Base-by-base conservation (phyloP, 768 basidiomycete species). In the Hortiboletus campestris region DNA sequence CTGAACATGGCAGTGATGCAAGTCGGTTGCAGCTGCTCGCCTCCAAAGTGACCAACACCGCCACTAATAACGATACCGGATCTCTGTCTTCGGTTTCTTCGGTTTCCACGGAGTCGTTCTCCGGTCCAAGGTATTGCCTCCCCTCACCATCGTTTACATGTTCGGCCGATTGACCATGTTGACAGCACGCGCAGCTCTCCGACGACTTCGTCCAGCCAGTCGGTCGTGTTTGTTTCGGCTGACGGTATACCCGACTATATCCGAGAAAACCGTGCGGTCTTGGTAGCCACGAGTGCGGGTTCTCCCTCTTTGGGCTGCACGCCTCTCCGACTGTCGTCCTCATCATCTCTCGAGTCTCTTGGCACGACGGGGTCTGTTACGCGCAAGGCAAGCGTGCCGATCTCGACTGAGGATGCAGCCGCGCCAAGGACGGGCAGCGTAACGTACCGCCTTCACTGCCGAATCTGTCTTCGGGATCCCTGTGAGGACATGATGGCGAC, bases 401-500 rank as follows among this genome's bases (percentile, higher is more conserved):
- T 11, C n/a, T 28, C 22, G 39, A 39, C 38, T 2, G 38, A 17
- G n/a, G 44, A 13, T 6, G 29, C n/a, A 20, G 19, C 34, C 28
- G 17, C 12, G 6, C 11, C 43, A 4, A 32, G 41, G 8, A 46
- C 35, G 11, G 48, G 35, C 47, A 40, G 19, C 2, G 34, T 19
- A 56, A 41, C 44, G 29, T 53, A 63, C 41, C 62, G 65, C 6
- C 62, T 82, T 46, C 78, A 83, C 45, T 85, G 82, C 53, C 76
- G 84, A 28, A 66, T 76, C 1, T 85, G 83, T 58, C 68, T 73
- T 6, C 64, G 70, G 25, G 76, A 84, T 49, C 75, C 77, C 1
- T 82, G 80, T 49, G 74, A 77, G 35, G 76, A 83, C 55, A 75
- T 78, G 43, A 84, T 81, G 3, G 83, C 78, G 20, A 84, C 81